These are phyloP conservation scores for Bipolaris zeicola DNA, from an alignment of 2,329 filamentous ascomycete species.

Conservation along the genomic window DNA sequence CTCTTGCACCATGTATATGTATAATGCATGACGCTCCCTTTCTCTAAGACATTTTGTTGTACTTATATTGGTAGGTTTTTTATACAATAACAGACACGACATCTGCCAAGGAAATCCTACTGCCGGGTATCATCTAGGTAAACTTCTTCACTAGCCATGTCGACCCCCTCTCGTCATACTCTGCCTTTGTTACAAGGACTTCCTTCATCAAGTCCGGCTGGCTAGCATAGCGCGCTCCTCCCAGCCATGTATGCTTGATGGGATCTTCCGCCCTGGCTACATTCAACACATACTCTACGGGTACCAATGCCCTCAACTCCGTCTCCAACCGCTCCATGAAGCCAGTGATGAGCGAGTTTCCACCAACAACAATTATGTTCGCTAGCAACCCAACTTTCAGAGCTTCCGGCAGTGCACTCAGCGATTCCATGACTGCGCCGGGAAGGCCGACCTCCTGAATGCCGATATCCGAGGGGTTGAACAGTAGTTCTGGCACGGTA, in stretches of 20 bases:
- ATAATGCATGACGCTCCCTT: too few species aligned
- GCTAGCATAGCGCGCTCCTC: slow-evolving; percentile 77
- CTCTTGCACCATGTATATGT: neutral
- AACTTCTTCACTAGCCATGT: slow-evolving; percentile 78
- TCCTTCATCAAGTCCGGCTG: slow-evolving; percentile 68
- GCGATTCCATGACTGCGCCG: slow-evolving; percentile 79
- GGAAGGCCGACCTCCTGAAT: slow-evolving; percentile 82
- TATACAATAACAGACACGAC: too few species aligned
- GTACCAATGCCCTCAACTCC: slow-evolving; percentile 67
- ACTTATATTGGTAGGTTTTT: too few species aligned
- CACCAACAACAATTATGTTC: slow-evolving; percentile 88
- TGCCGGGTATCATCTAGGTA: slow-evolving; percentile 33
- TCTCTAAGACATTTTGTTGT: too few species aligned
- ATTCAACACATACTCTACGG: slow-evolving; percentile 39
- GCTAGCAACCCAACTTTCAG: slow-evolving; percentile 83
- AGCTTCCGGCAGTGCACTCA: slow-evolving; percentile 76
- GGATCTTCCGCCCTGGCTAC: slow-evolving; percentile 70
- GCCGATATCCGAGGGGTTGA: slow-evolving; percentile 83
- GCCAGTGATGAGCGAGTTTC: slow-evolving; percentile 78
- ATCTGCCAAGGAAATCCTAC: neutral
- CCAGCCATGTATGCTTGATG: slow-evolving; percentile 81
- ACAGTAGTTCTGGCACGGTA: slow-evolving; percentile 84
- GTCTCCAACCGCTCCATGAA: slow-evolving; percentile 78
- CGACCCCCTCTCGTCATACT: slow-evolving; percentile 85
- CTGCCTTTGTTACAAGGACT: slow-evolving; percentile 79